Evolutionary conservation across 352 stramenopile genomes (phyloP).

Genomic region (Phytophthora parvispora): DNA sequence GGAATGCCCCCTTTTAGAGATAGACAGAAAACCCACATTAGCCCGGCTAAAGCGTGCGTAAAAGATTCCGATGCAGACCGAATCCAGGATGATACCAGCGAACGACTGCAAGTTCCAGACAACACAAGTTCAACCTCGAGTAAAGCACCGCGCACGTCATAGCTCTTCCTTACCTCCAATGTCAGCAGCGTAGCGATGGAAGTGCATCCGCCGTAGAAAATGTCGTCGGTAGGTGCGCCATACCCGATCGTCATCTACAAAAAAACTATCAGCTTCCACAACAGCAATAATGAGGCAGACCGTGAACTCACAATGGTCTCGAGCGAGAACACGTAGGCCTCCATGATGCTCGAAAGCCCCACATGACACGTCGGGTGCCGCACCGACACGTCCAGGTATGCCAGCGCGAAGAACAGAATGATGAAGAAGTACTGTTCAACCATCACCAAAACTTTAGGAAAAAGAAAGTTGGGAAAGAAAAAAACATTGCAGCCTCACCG

Average conservation of each 20-base stretch:
- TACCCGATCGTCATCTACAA: constrained; percentile 92
- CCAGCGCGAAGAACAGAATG: constrained; percentile 85
- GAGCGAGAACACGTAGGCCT: constrained; percentile 90
- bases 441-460: background rate
- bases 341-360: constrained; percentile 76
- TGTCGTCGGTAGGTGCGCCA: constrained; percentile 87
- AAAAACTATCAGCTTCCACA: background rate
- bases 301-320: constrained; percentile 85
- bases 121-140: background rate
- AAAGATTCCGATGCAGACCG: constrained; percentile 91
- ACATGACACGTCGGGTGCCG: constrained; percentile 77
- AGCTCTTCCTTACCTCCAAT: constrained; percentile 68
- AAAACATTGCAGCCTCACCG: constrained; percentile 43
- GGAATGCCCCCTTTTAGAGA: background rate
- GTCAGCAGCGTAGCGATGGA: constrained; percentile 85
- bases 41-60: constrained; percentile 85
- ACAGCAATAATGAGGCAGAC: background rate
- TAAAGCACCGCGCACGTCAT: too few relatives aligned
- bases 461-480: background rate
- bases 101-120: constrained; percentile 61
- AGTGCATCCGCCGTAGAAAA: constrained; percentile 88
- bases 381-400: constrained; percentile 78
- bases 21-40: constrained; percentile 53
- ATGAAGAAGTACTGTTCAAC: constrained; percentile 76
- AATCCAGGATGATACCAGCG: constrained; percentile 88